phyloP scores from a whole-genome alignment of 345 rosid species.

The Arabidopsis arenosa region DNA sequence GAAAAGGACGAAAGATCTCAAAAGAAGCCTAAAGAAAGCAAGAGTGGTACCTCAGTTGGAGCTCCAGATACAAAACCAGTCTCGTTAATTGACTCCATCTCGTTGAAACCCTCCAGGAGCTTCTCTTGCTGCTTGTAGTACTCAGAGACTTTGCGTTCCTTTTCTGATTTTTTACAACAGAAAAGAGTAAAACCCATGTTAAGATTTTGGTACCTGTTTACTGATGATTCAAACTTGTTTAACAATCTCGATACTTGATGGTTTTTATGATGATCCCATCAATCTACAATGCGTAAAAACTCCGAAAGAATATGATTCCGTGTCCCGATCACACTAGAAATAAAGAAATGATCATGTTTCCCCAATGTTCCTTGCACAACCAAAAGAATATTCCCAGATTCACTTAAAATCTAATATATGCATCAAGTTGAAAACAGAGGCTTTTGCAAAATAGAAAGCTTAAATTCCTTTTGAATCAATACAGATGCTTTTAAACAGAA shows the following conservation, averaged over 20 bases:
- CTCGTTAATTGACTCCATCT: slow-evolving; percentile 72
- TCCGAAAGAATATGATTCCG: slow-evolving; percentile 27
- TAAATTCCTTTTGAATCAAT: not conserved
- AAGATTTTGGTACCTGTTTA: not conserved
- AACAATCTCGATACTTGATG: not conserved
- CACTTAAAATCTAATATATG: slow-evolving; percentile 9
- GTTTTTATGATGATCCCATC: slow-evolving; percentile 20
- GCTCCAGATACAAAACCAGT: slow-evolving; percentile 55
- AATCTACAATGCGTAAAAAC: slow-evolving; percentile 29
- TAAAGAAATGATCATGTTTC: slow-evolving; percentile 15
- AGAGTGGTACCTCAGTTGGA: slow-evolving; percentile 61
- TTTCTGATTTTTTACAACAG: slow-evolving; percentile 47
- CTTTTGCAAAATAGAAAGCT: not conserved
- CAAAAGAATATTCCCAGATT: slow-evolving; percentile 15
- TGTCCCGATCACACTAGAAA: slow-evolving; percentile 15
- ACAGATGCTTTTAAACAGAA: not conserved
- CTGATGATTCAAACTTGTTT: slow-evolving; percentile 11
- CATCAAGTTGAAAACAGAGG: slow-evolving; percentile 18
- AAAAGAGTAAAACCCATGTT: slow-evolving; percentile 30
- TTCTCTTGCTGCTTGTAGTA: slow-evolving; percentile 83
- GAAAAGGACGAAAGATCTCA: not conserved
- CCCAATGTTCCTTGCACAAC: not conserved
- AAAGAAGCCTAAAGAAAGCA: not conserved
- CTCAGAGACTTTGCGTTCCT: slow-evolving; percentile 69
- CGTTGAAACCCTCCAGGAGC: slow-evolving; percentile 75